Evolutionary conservation across 768 basidiomycete species (phyloP).

Genomic region (Daedalea quercina): DNA sequence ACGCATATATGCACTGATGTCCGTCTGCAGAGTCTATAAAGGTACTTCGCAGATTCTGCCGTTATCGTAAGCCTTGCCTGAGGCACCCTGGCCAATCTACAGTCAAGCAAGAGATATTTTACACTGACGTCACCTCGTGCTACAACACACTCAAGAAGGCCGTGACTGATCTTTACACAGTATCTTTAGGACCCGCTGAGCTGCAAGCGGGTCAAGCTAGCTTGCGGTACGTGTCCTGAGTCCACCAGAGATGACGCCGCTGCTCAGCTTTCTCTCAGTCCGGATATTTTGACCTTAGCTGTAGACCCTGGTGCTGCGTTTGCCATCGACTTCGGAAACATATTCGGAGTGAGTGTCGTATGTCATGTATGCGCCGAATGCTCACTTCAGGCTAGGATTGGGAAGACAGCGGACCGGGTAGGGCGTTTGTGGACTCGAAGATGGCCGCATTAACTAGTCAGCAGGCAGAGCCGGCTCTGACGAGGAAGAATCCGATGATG

Average conservation of each 20-base stretch:
- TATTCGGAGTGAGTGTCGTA: conserved; percentile 43
- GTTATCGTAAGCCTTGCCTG: neutral
- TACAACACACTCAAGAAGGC: conserved; percentile 75
- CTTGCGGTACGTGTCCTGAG: conserved; percentile 40
- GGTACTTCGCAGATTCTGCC: conserved; percentile 21
- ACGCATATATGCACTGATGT: conserved; percentile 15
- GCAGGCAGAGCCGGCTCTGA: neutral
- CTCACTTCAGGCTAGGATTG: conserved; percentile 5
- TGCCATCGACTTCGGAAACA: conserved; percentile 56
- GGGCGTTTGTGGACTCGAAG: neutral
- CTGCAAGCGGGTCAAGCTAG: conserved; percentile 69
- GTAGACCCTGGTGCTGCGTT: conserved; percentile 43
- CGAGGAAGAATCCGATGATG: conserved; percentile 36
- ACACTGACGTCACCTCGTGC: conserved; percentile 74
- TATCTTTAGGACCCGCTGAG: conserved; percentile 38
- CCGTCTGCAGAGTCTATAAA: conserved; percentile 38
- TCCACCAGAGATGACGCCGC: conserved; percentile 34
- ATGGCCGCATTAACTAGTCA: neutral
- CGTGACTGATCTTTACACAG: conserved; percentile 54
- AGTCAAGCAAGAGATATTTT: conserved; percentile 84
- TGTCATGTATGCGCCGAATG: neutral
- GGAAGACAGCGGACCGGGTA: conserved; percentile 10
- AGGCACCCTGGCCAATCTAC: neutral
- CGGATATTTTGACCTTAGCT: conserved; percentile 30
- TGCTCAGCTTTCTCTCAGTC: conserved; percentile 25